Percentiles rank a stretch among this genome's conserved stretches.
Conservation (phyloP, 2,329 filamentous ascomycete genomes). For the Colletotrichum echinochloae region DNA sequence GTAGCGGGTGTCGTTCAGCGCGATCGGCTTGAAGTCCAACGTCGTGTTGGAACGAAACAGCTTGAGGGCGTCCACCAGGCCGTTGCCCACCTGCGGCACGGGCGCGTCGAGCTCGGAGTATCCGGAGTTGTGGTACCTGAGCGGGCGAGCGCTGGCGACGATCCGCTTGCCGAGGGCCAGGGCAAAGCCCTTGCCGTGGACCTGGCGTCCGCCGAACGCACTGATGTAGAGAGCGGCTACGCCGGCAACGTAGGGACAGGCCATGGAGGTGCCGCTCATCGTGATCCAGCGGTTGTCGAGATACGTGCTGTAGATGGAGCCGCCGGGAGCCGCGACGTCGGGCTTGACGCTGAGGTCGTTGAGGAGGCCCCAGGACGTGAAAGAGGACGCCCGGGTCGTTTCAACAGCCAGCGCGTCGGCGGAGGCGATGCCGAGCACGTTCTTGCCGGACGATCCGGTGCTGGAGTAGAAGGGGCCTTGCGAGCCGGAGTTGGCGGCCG, state of each 20-base stretch:
- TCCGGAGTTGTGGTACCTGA: constrained; percentile 45
- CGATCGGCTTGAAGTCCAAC: constrained; percentile 54
- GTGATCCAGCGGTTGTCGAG: constrained; percentile 53
- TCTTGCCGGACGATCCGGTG: constrained; percentile 55
- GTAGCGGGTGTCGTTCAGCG: constrained; percentile 59
- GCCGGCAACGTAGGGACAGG: constrained; percentile 59
- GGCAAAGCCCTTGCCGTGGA: constrained; percentile 48
- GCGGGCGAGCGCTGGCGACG: constrained; percentile 48
- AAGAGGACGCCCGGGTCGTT: constrained; percentile 43
- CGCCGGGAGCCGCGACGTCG: constrained; percentile 57
- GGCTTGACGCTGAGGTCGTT: constrained; percentile 59
- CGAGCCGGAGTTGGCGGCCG: constrained; percentile 63
- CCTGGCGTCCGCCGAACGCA: constrained; percentile 47
- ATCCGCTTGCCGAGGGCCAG: constrained; percentile 47
- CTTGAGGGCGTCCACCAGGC: constrained; percentile 56
- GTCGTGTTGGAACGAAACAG: constrained; percentile 53
- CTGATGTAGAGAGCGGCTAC: constrained; percentile 53
- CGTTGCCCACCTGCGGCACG: constrained; percentile 55
- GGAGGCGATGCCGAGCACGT: constrained; percentile 59
- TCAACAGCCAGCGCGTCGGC: constrained; percentile 44
- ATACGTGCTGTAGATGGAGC: constrained; percentile 56
- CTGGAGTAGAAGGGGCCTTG: constrained; percentile 60
- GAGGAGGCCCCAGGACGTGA: constrained; percentile 57
- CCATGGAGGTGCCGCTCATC: constrained; percentile 62
- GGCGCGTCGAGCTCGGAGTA: constrained; percentile 45